Evolutionary conservation across 1,284 basidiomycete genomes (phyloP).

Genomic region (Melampsora occidentalis): DNA sequence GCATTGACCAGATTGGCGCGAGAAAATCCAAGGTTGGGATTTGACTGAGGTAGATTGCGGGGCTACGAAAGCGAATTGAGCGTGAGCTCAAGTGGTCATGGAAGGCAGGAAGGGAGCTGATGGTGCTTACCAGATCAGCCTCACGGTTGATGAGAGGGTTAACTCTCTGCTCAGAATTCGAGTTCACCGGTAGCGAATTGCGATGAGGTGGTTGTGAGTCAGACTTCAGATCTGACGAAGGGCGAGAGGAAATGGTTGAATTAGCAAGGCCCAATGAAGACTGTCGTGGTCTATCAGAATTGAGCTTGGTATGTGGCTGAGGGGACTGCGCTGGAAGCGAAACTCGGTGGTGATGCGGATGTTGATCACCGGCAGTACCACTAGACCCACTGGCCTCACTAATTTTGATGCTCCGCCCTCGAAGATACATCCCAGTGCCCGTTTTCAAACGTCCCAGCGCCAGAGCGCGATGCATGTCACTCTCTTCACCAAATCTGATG

Average conservation of each 20-base stretch:
- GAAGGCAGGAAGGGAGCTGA: no score
- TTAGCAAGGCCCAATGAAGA: no score
- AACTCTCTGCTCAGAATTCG: no score
- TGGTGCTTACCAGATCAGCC: no score
- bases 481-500: conserved; percentile 79
- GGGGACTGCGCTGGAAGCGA: conserved; percentile 9
- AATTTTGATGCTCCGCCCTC: conserved; percentile 51
- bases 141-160: no score
- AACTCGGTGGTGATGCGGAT: conserved; percentile 8
- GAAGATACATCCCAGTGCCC: conserved; percentile 49
- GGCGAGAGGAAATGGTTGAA: neutral
- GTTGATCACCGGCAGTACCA: conserved; percentile 40
- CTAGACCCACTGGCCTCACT: conserved; percentile 56
- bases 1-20: no score
- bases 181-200: no score
- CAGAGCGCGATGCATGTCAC: conserved; percentile 78
- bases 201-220: neutral
- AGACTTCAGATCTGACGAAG: neutral
- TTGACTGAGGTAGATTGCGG: no score
- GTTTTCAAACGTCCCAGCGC: conserved; percentile 55
- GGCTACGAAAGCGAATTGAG: no score
- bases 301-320: neutral
- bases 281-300: no score
- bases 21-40: no score
- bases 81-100: no score